Base-by-base conservation (phyloP, 108 stramenopile species). In the Skeletonema tropicum region DNA sequence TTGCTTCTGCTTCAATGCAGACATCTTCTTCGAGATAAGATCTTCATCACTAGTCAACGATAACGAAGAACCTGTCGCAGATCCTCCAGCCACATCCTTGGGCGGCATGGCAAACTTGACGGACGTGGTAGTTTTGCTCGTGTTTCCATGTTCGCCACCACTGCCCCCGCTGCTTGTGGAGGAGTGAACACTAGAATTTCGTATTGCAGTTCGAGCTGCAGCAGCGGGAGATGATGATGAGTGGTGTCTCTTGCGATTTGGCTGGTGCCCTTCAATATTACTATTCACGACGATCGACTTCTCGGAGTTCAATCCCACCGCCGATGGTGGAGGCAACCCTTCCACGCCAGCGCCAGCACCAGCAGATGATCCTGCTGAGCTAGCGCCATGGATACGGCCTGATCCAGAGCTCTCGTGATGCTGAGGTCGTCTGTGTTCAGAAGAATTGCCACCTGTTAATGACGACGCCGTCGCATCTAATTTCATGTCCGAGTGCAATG, bases 101-200 rank as follows among this genome's bases (percentile, higher is more conserved):
- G 46, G 30, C 7, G 66, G 66, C 66, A 68, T 68, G 25, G 66
- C 66, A 52, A 68, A 68, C 48, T 45, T 68, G 45, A 68, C 52
- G 5, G 66, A 26, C 8, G 66, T 55, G 7, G 52, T 55, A 55
- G 52, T 25, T 21, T 55, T 55, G 19, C 48, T 49, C n/a, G 48
- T 49, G 19, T 49, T 49, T 49, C 48, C 48, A 55, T 55, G 19
- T 8, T 55, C 52, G 23, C 52, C 52, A 9, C 52, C 52, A 23
- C 52, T 55, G 52, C 52, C 52, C 5, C 52, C n/a, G 9, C 52
- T 55, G 52, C 52, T 55, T 19, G 2, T 23, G 6, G 52, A 55
- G n/a, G 52, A 49, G 2, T 49, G 48, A 21, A 49, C 48, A 49
- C 48, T 49, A 21, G 48, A 55, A 55, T 55, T 55, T 25, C 52